Evolutionary conservation across 1,284 basidiomycete species (phyloP), one percentile per base, ranked within the genome.

Genomic region (Ustilago esculenta): DNA sequence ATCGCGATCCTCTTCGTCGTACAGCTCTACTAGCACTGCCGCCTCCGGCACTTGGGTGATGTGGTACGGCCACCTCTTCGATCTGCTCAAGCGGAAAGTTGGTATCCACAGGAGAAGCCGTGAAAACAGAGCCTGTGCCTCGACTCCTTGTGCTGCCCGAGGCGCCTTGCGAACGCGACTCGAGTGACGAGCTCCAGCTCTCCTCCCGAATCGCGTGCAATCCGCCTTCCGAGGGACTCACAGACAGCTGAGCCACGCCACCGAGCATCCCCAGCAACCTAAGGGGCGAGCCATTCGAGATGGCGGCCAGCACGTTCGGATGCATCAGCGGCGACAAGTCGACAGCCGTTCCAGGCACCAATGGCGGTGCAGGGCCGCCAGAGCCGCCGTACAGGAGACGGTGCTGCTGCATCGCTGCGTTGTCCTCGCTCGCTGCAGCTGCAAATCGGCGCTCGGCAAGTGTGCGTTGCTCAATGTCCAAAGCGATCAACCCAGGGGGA

Each of bases 181-280:
- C 65, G 10, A 69, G 45, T 27, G 52, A 57, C 21, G 57, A 67
- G 24, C 53, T 59, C 71, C 69, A 72, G 43, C 61, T 67, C 27
- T 75, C 73, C 42, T 75, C 73, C 17, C 68, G 55, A 32, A 75
- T 75, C 25, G 73, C 66, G 5, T 71, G 69, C 17, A 73, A 45
- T 1, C 66, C 66, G 14, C 70, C 66, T 32, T 70, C 65, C 18
- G 59, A 60, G 2, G 70, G 66, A 37, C 59, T 64, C 21, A 64
- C 54, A 9, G 57, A 52, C 12, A 72, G 32, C 41, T 68, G 45
- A 20, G 12, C 46, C 27, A 51, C 43, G 5, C 56, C 56, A 12
- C 49, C 49, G 1, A 51, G 49, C 33, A 60, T 45, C 1, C 49
- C 57, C 2, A 41, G 46, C 17, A 57, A 15, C 8, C 45, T 39